These are phyloP conservation scores for Phytophthora citrophthora DNA, from an alignment of 352 stramenopile genomes.

Conservation along the genomic window DNA sequence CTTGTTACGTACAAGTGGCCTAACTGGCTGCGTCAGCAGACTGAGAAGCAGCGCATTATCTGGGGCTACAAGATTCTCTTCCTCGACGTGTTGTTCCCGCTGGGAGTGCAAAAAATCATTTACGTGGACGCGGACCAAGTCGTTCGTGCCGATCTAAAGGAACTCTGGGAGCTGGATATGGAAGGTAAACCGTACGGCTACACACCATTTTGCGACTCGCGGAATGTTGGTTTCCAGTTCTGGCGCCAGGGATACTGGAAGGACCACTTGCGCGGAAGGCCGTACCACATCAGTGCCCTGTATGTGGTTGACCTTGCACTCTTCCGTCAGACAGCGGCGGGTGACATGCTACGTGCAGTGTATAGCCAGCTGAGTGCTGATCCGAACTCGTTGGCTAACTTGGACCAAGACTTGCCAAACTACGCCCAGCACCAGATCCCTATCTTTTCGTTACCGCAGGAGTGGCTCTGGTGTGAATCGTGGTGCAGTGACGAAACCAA, in stretches of 20 bases:
- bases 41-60: slow-evolving; percentile 99
- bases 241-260: slow-evolving; percentile 99
- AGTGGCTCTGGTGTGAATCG: slow-evolving; percentile 99
- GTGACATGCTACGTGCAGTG: slow-evolving; percentile 95
- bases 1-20: slow-evolving; percentile 99
- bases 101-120: slow-evolving; percentile 99
- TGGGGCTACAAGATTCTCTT: slow-evolving; percentile 99
- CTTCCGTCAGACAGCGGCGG: slow-evolving; percentile 95
- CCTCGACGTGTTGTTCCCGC: slow-evolving; percentile 99
- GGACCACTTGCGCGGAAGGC: slow-evolving; percentile 95
- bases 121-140: slow-evolving; percentile 99
- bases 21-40: slow-evolving; percentile 98
- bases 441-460: slow-evolving; percentile 97
- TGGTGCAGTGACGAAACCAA: slow-evolving; percentile 99
- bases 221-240: slow-evolving; percentile 99
- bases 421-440: slow-evolving; percentile 96
- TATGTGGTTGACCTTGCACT: slow-evolving; percentile 99
- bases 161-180: slow-evolving; percentile 99
- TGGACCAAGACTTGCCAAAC: slow-evolving; percentile 99
- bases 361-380: slow-evolving; percentile 98
- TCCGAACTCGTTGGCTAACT: slow-evolving; percentile 98
- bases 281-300: slow-evolving; percentile 99
- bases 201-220: slow-evolving; percentile 97
- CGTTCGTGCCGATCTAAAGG: slow-evolving; percentile 97
- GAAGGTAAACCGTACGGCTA: slow-evolving; percentile 97